phyloP scores from a whole-genome alignment of 495 filamentous ascomycete species.

The Friedmanniomyces simplex region DNA sequence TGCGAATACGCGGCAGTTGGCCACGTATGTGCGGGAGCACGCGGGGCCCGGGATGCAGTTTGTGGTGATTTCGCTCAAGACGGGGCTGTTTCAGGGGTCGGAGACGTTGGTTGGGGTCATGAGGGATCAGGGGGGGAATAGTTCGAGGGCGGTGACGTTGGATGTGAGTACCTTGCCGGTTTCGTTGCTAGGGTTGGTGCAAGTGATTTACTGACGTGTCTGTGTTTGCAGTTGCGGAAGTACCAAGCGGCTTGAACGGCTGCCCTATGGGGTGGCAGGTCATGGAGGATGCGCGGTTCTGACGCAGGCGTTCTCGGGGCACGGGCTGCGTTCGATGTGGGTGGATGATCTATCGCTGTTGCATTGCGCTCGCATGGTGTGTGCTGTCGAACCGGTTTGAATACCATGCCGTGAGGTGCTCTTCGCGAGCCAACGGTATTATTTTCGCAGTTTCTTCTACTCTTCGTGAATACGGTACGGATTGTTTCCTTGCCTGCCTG shows the following conservation, averaged over 20 bases:
- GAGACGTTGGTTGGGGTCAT: slow-evolving; percentile 92
- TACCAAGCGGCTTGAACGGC: slow-evolving; percentile 22
- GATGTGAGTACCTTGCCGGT: slow-evolving; percentile 66
- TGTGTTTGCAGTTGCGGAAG: slow-evolving; percentile 28
- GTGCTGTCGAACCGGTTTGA: too few relatives aligned
- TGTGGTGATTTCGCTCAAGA: slow-evolving; percentile 92
- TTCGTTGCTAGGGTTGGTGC: too few relatives aligned
- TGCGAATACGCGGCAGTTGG: slow-evolving; percentile 89
- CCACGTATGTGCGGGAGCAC: slow-evolving; percentile 87
- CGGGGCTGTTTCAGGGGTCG: slow-evolving; percentile 83
- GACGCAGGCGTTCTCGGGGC: not conserved
- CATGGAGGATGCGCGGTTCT: not conserved
- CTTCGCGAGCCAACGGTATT: too few relatives aligned
- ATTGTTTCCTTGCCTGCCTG: too few relatives aligned
- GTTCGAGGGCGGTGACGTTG: slow-evolving; percentile 74
- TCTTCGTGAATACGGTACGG: too few relatives aligned
- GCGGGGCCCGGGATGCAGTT: slow-evolving; percentile 98
- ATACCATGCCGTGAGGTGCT: too few relatives aligned
- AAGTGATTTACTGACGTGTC: not conserved
- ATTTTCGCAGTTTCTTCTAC: too few relatives aligned
- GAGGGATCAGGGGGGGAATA: slow-evolving; percentile 86
- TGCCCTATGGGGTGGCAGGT: not conserved
- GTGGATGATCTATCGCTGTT: too few relatives aligned
- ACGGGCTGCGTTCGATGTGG: too few relatives aligned
- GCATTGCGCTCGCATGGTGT: too few relatives aligned